Conservation (phyloP, 768 basidiomycete genomes). For the Suillus bovinus region DNA sequence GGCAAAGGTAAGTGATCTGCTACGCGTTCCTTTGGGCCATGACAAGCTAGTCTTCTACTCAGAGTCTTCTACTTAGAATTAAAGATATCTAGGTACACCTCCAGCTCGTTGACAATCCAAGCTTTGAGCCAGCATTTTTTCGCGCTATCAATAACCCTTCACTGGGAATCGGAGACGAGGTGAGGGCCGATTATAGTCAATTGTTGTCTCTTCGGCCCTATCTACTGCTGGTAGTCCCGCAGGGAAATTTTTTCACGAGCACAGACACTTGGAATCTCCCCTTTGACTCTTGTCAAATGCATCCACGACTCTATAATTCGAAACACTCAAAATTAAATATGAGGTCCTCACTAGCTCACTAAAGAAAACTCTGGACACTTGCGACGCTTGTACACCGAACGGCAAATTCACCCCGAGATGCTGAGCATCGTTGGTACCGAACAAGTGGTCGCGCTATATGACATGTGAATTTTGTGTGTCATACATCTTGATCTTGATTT, state of each 20-base stretch:
- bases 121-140: constrained; percentile 62
- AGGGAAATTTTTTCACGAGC: constrained; percentile 58
- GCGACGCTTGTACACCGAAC: too few relatives aligned
- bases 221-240: constrained; percentile 49
- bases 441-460: too few relatives aligned
- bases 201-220: neutral
- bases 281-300: constrained; percentile 58
- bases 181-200: constrained; percentile 23
- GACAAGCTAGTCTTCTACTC: neutral
- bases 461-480: too few relatives aligned
- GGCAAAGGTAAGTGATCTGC: constrained; percentile 51
- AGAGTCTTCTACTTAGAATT: too few relatives aligned
- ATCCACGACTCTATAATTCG: constrained; percentile 60
- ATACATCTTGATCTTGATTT: too few relatives aligned
- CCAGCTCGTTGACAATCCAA: constrained; percentile 77
- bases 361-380: too few relatives aligned
- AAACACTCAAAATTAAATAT: too few relatives aligned
- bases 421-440: too few relatives aligned
- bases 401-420: too few relatives aligned
- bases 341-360: too few relatives aligned
- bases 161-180: constrained; percentile 79
- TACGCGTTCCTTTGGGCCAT: neutral
- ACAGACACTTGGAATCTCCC: constrained; percentile 49
- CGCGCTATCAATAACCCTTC: constrained; percentile 74
- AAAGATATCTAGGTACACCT: constrained; percentile 83